Evolutionary conservation across 1,284 basidiomycete species (phyloP).

Genomic region (Boletus smithii): DNA sequence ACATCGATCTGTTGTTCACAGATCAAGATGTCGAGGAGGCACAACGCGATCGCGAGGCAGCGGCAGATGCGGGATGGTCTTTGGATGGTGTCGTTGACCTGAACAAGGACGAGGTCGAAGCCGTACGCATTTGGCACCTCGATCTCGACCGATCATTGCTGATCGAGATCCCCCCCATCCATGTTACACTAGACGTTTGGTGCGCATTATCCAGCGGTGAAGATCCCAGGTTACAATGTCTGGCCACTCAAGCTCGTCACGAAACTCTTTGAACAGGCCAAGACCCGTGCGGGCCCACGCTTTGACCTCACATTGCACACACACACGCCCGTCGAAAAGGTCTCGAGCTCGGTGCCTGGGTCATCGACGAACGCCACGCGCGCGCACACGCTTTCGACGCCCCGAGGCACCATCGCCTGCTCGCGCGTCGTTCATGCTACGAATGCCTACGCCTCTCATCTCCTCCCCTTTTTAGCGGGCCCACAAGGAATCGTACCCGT

Average conservation of each 20-base stretch:
- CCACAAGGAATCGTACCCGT: slow-evolving; percentile 61
- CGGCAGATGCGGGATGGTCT: slow-evolving; percentile 50
- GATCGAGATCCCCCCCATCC: no score
- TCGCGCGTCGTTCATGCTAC: slow-evolving; percentile 74
- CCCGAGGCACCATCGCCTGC: slow-evolving; percentile 56
- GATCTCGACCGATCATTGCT: no score
- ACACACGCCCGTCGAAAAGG: slow-evolving; percentile 57
- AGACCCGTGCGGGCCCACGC: slow-evolving; percentile 17
- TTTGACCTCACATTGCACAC: slow-evolving; percentile 61
- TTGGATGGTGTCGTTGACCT: slow-evolving; percentile 48
- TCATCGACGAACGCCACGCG: background rate
- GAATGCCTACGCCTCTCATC: slow-evolving; percentile 71
- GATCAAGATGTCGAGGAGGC: slow-evolving; percentile 40
- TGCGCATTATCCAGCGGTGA: slow-evolving; percentile 49
- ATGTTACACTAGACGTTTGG: slow-evolving; percentile 69
- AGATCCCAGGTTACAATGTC: slow-evolving; percentile 56
- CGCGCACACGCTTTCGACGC: slow-evolving; percentile 39
- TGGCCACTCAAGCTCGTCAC: slow-evolving; percentile 79
- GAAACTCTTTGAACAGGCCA: slow-evolving; percentile 50
- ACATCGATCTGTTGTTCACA: slow-evolving; percentile 51
- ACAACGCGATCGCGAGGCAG: slow-evolving; percentile 50
- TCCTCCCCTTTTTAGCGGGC: slow-evolving; percentile 56
- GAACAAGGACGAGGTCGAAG: slow-evolving; percentile 43
- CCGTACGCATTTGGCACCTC: no score
- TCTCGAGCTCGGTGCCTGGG: no score